phyloP scores from a whole-genome alignment of 345 rosid genomes.

The Pugionium cornutum region DNA sequence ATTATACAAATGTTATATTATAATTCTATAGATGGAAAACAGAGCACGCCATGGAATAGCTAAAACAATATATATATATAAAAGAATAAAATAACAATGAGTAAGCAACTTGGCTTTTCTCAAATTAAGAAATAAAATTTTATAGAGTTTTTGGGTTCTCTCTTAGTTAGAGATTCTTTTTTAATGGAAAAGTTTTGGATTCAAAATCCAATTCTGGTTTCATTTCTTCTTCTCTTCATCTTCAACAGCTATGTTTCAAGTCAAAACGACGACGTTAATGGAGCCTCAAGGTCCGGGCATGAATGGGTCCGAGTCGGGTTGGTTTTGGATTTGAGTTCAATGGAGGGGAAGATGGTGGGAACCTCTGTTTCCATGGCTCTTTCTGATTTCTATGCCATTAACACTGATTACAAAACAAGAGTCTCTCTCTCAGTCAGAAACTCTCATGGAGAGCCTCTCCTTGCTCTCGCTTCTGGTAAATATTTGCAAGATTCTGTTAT shows the following conservation, averaged over 20 bases:
- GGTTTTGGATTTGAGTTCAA: constrained; percentile 35
- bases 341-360: constrained; percentile 32
- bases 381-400: constrained; percentile 28
- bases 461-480: constrained; percentile 34
- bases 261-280: constrained; percentile 20
- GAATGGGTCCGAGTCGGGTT: constrained; percentile 27
- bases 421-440: constrained; percentile 24
- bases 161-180: not conserved
- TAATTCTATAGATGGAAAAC: too few relatives aligned
- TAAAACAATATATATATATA: too few relatives aligned
- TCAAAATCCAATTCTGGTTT: not conserved
- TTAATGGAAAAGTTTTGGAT: constrained; percentile 24
- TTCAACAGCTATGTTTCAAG: constrained; percentile 9
- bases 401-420: constrained; percentile 20
- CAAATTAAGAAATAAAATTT: too few relatives aligned
- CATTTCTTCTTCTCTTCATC: constrained; percentile 16
- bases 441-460: constrained; percentile 36
- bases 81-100: too few relatives aligned
- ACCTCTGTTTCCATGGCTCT: constrained; percentile 37
- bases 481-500: too few relatives aligned
- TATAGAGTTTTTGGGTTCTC: too few relatives aligned
- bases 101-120: too few relatives aligned
- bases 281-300: not conserved
- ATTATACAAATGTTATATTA: too few relatives aligned
- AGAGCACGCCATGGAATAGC: too few relatives aligned